Conservation (phyloP, 2,329 filamentous ascomycete species). For the Bipolaris bicolor region DNA sequence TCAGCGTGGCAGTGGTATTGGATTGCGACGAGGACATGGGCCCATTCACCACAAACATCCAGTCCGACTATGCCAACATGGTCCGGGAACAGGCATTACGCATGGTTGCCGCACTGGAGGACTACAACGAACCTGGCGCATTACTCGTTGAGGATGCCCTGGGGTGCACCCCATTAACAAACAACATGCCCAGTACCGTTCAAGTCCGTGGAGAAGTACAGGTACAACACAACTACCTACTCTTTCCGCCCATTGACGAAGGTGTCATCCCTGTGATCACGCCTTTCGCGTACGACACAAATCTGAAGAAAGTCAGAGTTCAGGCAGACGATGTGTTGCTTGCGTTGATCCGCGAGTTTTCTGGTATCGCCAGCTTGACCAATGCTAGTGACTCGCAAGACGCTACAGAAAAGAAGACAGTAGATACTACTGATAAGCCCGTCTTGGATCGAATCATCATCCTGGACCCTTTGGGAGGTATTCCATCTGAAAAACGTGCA, state of each 20-base stretch:
- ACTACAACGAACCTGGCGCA: slow-evolving; percentile 70
- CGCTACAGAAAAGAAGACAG: slow-evolving; percentile 27
- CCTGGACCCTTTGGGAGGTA: slow-evolving; percentile 84
- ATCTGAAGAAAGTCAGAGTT: slow-evolving; percentile 53
- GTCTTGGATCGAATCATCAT: slow-evolving; percentile 84
- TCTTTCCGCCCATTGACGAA: slow-evolving; percentile 70
- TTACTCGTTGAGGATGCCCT: slow-evolving; percentile 69
- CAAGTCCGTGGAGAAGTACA: slow-evolving; percentile 46
- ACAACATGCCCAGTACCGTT: slow-evolving; percentile 41
- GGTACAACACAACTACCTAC: slow-evolving; percentile 55
- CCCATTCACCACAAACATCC: slow-evolving; percentile 38
- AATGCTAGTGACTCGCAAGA: slow-evolving; percentile 15
- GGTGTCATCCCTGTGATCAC: slow-evolving; percentile 75
- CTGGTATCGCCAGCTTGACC: slow-evolving; percentile 61
- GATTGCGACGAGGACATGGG: slow-evolving; percentile 64
- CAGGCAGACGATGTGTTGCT: slow-evolving; percentile 71
- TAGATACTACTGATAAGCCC: slow-evolving; percentile 39
- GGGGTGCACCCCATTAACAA: slow-evolving; percentile 41
- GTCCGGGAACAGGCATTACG: slow-evolving; percentile 71
- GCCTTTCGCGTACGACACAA: slow-evolving; percentile 64
- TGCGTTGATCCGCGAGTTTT: slow-evolving; percentile 77
- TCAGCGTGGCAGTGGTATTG: slow-evolving; percentile 81
- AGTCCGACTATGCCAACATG: slow-evolving; percentile 50
- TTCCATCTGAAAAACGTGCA: slow-evolving; percentile 68
- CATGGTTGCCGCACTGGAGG: slow-evolving; percentile 76